Conservation (phyloP, 164 flowering plant genomes). For the Umbellularia californica region DNA sequence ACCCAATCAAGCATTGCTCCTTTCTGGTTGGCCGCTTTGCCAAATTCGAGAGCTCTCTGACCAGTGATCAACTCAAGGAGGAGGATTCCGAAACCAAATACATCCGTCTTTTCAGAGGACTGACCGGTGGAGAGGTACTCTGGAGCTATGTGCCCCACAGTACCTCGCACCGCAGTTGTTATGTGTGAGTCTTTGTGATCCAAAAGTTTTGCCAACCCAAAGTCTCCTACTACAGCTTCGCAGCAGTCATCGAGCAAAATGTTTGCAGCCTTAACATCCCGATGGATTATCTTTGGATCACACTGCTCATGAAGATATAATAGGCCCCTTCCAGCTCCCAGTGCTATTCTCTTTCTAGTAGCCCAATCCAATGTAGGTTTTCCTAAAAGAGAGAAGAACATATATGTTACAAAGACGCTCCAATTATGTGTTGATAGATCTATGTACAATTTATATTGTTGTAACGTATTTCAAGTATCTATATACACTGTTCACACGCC, state of each 20-base stretch:
- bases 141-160: constrained; percentile 83
- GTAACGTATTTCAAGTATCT: no score
- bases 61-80: constrained; percentile 79
- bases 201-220: constrained; percentile 80
- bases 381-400: constrained; percentile 24
- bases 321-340: constrained; percentile 71
- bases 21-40: constrained; percentile 51
- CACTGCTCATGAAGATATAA: constrained; percentile 74
- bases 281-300: constrained; percentile 79
- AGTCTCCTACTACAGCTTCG: constrained; percentile 55
- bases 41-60: constrained; percentile 72
- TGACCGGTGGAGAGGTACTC: constrained; percentile 82
- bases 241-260: not conserved
- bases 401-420: not conserved
- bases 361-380: constrained; percentile 68
- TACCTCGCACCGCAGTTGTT: constrained; percentile 85
- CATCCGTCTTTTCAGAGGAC: constrained; percentile 82
- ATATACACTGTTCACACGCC: no score
- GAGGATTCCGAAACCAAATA: constrained; percentile 75
- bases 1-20: constrained; percentile 55
- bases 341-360: constrained; percentile 58
- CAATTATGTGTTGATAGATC: no score
- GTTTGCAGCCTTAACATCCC: constrained; percentile 85
- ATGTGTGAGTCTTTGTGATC: constrained; percentile 81
- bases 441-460: no score